These are phyloP conservation scores for Talaromyces sp. DNA, from an alignment of 2,329 filamentous ascomycete species.

Conservation along the genomic window DNA sequence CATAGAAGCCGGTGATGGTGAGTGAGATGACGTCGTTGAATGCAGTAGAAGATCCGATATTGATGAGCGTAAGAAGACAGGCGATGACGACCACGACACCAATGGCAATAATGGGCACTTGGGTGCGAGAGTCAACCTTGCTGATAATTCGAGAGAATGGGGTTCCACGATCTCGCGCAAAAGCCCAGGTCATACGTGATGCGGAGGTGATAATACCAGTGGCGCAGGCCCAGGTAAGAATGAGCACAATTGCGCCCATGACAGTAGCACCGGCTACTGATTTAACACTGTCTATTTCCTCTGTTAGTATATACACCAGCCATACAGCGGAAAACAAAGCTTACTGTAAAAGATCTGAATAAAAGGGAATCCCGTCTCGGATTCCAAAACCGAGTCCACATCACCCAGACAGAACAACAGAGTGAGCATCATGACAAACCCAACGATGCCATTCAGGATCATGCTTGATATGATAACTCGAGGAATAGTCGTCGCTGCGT, in stretches of 20 bases:
- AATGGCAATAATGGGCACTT: slow-evolving; percentile 32
- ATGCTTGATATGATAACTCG: slow-evolving; percentile 48
- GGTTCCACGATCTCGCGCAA: slow-evolving; percentile 41
- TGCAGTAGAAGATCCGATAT: slow-evolving; percentile 46
- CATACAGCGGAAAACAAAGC: slow-evolving; percentile 25
- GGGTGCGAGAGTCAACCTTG: slow-evolving; percentile 9
- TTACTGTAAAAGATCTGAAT: slow-evolving; percentile 52
- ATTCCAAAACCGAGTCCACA: slow-evolving; percentile 40
- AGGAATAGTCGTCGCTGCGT: slow-evolving; percentile 49
- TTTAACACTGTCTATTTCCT: slow-evolving; percentile 18
- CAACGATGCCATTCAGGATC: slow-evolving; percentile 49
- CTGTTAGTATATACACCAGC: background rate
- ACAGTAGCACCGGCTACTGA: slow-evolving; percentile 21
- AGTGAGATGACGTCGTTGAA: slow-evolving; percentile 43
- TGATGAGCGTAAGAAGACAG: slow-evolving; percentile 47
- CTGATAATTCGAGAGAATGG: slow-evolving; percentile 32
- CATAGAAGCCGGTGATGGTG: slow-evolving; percentile 35
- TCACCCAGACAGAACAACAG: slow-evolving; percentile 52
- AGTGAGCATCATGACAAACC: slow-evolving; percentile 52
- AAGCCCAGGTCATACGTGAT: slow-evolving; percentile 51
- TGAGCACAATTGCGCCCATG: slow-evolving; percentile 23
- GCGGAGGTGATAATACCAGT: slow-evolving; percentile 23
- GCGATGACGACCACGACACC: slow-evolving; percentile 42
- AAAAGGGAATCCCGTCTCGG: slow-evolving; percentile 52
- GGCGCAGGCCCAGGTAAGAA: slow-evolving; percentile 23